Base-by-base conservation (phyloP, 116 monocot species). In the Trichopus zeylanicus region DNA sequence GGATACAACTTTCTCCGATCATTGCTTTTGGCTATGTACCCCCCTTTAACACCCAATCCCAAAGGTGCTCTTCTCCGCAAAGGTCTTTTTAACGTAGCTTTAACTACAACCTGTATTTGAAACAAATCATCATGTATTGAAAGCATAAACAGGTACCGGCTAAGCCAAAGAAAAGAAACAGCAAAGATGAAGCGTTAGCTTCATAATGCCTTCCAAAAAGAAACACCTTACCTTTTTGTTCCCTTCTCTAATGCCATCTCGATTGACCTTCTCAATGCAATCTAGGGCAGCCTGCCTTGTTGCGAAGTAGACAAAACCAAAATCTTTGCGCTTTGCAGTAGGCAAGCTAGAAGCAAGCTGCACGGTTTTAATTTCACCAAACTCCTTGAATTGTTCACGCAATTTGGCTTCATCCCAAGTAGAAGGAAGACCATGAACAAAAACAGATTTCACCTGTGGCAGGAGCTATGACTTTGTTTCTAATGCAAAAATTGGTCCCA, bases 301-400 rank as follows among this genome's bases (percentile, higher is more conserved):
- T 7, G 25, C 29, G 53, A 68, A 68, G 68, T 26, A 15, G 24
- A 74, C 33, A 56, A 74, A 74, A 51, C 62, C 56, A 61, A 74
- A 74, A 63, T 74, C 74, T 33, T 62, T 47, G 27, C 67, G 60
- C 38, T 74, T 74, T n/a, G 74, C 74, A 16, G 54, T 56, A 3
- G 31, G 62, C 61, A 74, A 48, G 28, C 56, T 62, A 33, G 48
- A 24, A 33, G 67, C 74, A 51, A 74, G 74, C 34, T 74, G 62
- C n/a, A 74, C 57, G 7, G 9, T 61, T 26, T 57, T 57, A 51
- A 74, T 74, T 48, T 62, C 56, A 68, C 74, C 74, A 56, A 62
- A 74, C 48, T 55, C 57, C 34, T 62, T 67, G 20, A 67, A 61
- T 7, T 31, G 24, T 21, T 57, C 37, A 32, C 32, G 59, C 19